A percentile compares a stretch with the other conserved stretches of the same genome.
Evolutionary conservation across 2,329 filamentous ascomycete species (phyloP).

Genomic region (Penicillium sp.): DNA sequence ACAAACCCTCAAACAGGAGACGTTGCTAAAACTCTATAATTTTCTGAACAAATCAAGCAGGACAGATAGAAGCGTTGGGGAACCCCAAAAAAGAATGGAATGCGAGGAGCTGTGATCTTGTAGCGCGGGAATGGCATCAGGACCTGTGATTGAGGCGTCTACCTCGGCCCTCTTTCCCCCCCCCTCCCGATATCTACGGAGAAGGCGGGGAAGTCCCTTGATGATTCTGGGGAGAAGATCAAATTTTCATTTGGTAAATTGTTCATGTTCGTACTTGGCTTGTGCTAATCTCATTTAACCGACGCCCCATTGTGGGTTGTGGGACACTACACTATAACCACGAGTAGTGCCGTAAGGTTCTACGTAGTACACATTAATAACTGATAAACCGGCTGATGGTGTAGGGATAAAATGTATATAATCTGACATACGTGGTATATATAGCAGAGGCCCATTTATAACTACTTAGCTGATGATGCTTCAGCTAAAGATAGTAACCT

Average conservation of each 20-base stretch:
- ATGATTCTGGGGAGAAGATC: neutral
- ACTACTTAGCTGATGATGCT: too few species aligned
- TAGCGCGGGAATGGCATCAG: neutral
- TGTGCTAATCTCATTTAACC: neutral
- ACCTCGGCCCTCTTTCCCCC: slow-evolving; percentile 3
- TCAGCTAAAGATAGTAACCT: too few species aligned
- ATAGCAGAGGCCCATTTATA: too few species aligned
- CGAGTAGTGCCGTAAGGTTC: too few species aligned
- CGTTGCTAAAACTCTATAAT: neutral
- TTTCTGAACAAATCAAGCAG: neutral
- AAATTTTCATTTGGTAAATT: neutral
- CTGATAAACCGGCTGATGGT: too few species aligned
- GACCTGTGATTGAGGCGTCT: neutral
- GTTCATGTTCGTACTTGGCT: neutral
- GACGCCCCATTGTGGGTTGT: neutral
- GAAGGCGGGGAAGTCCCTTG: neutral
- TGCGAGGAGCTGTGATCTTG: neutral
- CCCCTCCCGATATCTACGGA: neutral
- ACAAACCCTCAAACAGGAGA: neutral
- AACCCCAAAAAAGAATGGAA: neutral
- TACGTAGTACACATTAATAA: too few species aligned
- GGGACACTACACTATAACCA: too few species aligned
- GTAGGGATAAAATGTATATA: too few species aligned
- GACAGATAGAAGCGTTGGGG: too few species aligned
- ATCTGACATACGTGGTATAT: too few species aligned